Percentiles rank a stretch among this genome's conserved stretches.
phyloP scores from a whole-genome alignment of 2,329 filamentous ascomycete species.

The Claviceps monticola region DNA sequence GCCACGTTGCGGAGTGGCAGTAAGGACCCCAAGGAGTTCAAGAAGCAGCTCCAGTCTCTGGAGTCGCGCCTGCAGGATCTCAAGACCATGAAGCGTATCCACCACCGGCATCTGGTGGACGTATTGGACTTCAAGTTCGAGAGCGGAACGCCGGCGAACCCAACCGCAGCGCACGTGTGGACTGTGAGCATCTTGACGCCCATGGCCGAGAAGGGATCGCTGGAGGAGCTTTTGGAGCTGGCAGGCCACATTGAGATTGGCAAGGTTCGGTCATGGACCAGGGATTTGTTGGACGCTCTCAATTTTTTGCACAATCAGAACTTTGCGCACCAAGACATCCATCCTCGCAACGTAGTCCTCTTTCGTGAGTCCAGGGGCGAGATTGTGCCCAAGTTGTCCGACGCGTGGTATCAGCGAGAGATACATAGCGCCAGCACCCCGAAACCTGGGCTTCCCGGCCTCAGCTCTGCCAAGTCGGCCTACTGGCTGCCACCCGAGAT shows the following conservation, averaged over 20 bases:
- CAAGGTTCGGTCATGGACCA: slow-evolving; percentile 78
- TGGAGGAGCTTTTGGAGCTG: slow-evolving; percentile 70
- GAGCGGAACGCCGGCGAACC: slow-evolving; percentile 29
- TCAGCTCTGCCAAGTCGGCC: slow-evolving; percentile 54
- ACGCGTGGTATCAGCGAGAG: slow-evolving; percentile 56
- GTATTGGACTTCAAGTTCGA: slow-evolving; percentile 75
- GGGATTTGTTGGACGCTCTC: slow-evolving; percentile 77
- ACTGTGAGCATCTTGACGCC: slow-evolving; percentile 63
- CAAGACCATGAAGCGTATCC: slow-evolving; percentile 58
- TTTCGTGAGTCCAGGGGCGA: slow-evolving; percentile 56
- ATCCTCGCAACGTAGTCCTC: slow-evolving; percentile 66
- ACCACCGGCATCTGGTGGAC: slow-evolving; percentile 64
- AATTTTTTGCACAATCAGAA: slow-evolving; percentile 78
- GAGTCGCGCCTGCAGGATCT: slow-evolving; percentile 65
- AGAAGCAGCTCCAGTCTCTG: slow-evolving; percentile 61
- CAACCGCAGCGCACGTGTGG: slow-evolving; percentile 36
- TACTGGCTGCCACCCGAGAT: slow-evolving; percentile 79
- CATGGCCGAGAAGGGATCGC: slow-evolving; percentile 66
- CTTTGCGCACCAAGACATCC: slow-evolving; percentile 70
- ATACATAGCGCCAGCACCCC: slow-evolving; percentile 45
- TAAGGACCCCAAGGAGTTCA: slow-evolving; percentile 49
- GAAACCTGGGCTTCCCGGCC: slow-evolving; percentile 37
- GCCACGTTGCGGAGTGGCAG: slow-evolving; percentile 42
- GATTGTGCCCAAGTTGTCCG: slow-evolving; percentile 59
- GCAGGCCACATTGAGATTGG: slow-evolving; percentile 59